Evolutionary conservation across 345 rosid genomes (phyloP).

Genomic region (Geranium brycei): DNA sequence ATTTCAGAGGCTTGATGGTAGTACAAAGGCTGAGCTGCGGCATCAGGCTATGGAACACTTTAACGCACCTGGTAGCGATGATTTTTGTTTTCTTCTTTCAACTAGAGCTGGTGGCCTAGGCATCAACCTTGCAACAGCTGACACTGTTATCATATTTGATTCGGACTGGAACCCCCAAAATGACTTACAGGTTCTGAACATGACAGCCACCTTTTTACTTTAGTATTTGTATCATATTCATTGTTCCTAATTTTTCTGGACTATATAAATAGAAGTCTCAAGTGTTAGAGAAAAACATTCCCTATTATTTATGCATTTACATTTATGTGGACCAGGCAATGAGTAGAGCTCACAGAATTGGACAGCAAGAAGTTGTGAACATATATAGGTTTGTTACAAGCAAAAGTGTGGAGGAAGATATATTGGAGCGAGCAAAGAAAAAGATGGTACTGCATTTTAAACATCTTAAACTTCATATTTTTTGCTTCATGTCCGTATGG

Average conservation of each 20-base stretch:
- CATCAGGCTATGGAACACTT: constrained; percentile 99
- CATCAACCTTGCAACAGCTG: constrained; percentile 95
- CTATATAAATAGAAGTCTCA: constrained; percentile 2
- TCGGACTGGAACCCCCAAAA: constrained; percentile 99
- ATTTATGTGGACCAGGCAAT: constrained; percentile 55
- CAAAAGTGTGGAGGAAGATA: constrained; percentile 99
- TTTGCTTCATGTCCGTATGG: no score
- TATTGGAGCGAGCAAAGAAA: constrained; percentile 94
- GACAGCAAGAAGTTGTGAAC: constrained; percentile 97
- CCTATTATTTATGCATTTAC: not conserved
- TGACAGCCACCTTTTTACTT: constrained; percentile 1
- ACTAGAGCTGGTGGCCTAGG: constrained; percentile 99
- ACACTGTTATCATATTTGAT: constrained; percentile 98
- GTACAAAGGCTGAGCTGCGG: constrained; percentile 97
- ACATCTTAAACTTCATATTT: not conserved
- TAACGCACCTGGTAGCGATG: constrained; percentile 96
- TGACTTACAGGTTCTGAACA: constrained; percentile 68
- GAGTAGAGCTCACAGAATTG: constrained; percentile 99
- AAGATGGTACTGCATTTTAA: constrained; percentile 57
- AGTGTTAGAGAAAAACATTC: not conserved
- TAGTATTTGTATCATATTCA: not conserved
- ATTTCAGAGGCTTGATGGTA: constrained; percentile 98
- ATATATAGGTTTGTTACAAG: constrained; percentile 97
- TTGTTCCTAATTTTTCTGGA: constrained; percentile 4
- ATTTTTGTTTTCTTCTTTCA: constrained; percentile 97